Evolutionary conservation across 2,329 filamentous ascomycete species (phyloP).

Genomic region (Bipolaris sorokiniana): DNA sequence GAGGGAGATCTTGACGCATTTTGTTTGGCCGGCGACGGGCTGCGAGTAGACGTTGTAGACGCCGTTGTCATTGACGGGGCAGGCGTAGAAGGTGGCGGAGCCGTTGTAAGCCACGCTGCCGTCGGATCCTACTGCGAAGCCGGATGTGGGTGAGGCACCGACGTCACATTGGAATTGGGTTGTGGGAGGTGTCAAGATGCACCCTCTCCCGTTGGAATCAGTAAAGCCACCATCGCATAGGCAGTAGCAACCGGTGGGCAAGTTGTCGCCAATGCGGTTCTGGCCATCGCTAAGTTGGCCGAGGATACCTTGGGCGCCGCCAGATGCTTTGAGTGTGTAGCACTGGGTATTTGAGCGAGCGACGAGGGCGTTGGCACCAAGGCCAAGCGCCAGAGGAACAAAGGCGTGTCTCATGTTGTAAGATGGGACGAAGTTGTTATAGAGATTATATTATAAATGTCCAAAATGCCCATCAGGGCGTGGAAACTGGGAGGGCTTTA

Average conservation of each 20-base stretch:
- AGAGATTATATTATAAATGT: constrained; percentile 5
- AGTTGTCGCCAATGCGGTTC: constrained; percentile 61
- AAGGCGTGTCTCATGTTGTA: constrained; percentile 33
- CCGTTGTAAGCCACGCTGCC: constrained; percentile 61
- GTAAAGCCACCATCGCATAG: constrained; percentile 59
- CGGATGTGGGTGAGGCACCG: constrained; percentile 55
- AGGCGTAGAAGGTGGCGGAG: constrained; percentile 64
- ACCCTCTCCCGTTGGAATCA: constrained; percentile 63
- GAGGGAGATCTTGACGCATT: constrained; percentile 60
- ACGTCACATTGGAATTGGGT: constrained; percentile 67
- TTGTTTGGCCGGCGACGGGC: constrained; percentile 50
- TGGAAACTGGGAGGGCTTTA: constrained; percentile 2
- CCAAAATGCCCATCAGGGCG: background rate
- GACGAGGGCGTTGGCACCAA: constrained; percentile 33
- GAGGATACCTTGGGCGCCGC: constrained; percentile 56
- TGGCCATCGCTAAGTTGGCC: constrained; percentile 69
- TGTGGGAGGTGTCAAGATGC: constrained; percentile 67
- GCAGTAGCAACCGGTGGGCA: constrained; percentile 59
- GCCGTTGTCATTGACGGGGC: constrained; percentile 61
- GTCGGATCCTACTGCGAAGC: constrained; percentile 62
- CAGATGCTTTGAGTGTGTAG: constrained; percentile 25
- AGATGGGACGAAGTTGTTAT: background rate
- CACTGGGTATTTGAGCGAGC: constrained; percentile 28
- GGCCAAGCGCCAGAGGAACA: constrained; percentile 26
- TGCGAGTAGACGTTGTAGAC: constrained; percentile 63